phyloP scores from a whole-genome alignment of 805 yeast species.

The Zygotorulaspora florentina region DNA sequence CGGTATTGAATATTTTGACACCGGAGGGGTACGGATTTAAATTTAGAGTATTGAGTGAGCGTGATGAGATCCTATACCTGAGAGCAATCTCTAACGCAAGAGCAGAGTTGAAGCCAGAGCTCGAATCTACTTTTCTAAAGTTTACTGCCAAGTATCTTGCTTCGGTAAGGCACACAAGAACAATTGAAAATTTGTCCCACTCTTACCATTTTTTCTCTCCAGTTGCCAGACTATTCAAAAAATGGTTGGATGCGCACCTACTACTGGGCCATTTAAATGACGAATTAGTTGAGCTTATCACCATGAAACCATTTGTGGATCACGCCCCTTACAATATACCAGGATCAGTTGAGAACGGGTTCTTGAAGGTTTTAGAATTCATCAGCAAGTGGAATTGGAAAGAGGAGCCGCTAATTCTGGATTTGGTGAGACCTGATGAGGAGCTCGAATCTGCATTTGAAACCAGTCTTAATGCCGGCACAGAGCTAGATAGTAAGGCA shows the following conservation, averaged over 20 bases:
- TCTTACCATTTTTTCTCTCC: constrained; percentile 72
- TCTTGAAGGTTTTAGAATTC: constrained; percentile 65
- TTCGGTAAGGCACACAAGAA: constrained; percentile 74
- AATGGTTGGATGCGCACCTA: constrained; percentile 84
- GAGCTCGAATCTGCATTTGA: constrained; percentile 34
- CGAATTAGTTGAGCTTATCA: constrained; percentile 77
- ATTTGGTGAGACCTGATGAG: constrained; percentile 53
- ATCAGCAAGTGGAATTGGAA: constrained; percentile 92
- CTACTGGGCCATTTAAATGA: constrained; percentile 68
- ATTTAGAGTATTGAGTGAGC: constrained; percentile 71
- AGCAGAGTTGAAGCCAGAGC: constrained; percentile 52
- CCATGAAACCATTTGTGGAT: constrained; percentile 79
- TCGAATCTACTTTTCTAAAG: constrained; percentile 59
- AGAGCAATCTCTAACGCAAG: constrained; percentile 66
- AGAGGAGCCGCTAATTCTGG: constrained; percentile 78
- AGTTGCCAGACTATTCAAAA: constrained; percentile 77
- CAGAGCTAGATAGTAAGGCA: constrained; percentile 33
- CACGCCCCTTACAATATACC: constrained; percentile 84
- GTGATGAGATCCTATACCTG: constrained; percentile 71
- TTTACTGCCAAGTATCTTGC: constrained; percentile 63
- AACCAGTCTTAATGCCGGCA: constrained; percentile 28
- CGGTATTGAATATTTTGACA: constrained; percentile 60
- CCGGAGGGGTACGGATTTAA: constrained; percentile 90
- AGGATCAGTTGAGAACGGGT: constrained; percentile 73
- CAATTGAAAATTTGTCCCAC: constrained; percentile 64